Percentiles rank a stretch among this genome's conserved stretches.
Evolutionary conservation across 176 grass and related monocot species (phyloP).

Genomic region (Zoysia pacifica): DNA sequence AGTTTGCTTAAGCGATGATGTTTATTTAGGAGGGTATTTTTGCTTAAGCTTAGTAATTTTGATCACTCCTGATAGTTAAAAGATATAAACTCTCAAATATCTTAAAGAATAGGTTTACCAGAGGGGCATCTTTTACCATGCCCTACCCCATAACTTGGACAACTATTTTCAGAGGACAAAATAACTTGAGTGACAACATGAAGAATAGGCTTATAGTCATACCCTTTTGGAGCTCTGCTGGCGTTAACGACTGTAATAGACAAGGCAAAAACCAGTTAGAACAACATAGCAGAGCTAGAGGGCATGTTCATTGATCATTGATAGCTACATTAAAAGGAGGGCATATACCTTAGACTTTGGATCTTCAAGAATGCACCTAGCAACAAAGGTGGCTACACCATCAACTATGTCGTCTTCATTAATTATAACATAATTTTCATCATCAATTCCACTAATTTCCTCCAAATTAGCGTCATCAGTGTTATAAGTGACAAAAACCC

Average conservation of each 20-base stretch:
- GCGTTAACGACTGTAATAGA: constrained; percentile 62
- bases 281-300: not conserved
- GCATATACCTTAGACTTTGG: constrained; percentile 73
- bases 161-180: not conserved
- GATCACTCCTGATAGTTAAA: not conserved
- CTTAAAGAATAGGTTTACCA: not conserved
- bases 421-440: constrained; percentile 90
- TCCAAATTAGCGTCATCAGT: constrained; percentile 56
- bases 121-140: not conserved
- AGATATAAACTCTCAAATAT: not conserved
- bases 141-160: not conserved
- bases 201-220: constrained; percentile 39
- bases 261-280: constrained; percentile 50
- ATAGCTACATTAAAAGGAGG: not conserved
- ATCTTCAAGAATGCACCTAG: constrained; percentile 92
- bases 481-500: constrained; percentile 79
- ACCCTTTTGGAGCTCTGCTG: constrained; percentile 79
- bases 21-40: not conserved
- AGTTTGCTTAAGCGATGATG: not conserved
- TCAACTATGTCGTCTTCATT: constrained; percentile 87
- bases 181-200: constrained; percentile 4
- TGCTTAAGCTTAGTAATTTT: not conserved
- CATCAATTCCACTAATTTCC: constrained; percentile 87
- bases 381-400: constrained; percentile 79
- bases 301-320: constrained; percentile 16